These are phyloP conservation scores for Penicillium angulare DNA, from an alignment of 495 filamentous ascomycete species.

Conservation along the genomic window DNA sequence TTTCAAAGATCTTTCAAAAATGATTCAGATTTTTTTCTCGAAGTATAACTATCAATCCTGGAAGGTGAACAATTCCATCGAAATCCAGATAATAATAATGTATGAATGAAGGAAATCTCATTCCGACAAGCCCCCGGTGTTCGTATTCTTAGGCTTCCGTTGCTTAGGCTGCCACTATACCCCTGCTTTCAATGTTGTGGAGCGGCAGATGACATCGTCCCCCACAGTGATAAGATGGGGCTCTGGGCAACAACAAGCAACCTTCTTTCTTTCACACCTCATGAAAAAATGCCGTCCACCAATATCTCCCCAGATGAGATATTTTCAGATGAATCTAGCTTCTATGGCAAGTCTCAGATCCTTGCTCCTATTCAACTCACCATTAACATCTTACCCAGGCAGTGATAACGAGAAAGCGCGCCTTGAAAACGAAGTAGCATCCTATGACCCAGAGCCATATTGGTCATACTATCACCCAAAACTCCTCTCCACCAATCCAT, in stretches of 20 bases:
- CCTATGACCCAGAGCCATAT: constrained; percentile 48
- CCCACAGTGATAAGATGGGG: background rate
- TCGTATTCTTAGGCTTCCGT: too few species aligned
- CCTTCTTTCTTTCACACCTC: background rate
- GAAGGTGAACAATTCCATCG: too few species aligned
- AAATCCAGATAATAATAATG: too few species aligned
- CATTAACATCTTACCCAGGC: constrained; percentile 40
- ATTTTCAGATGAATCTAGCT: constrained; percentile 69
- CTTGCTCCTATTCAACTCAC: background rate
- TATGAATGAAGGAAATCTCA: too few species aligned
- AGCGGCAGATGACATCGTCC: constrained; percentile 9
- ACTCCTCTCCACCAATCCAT: constrained; percentile 32
- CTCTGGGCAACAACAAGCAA: background rate
- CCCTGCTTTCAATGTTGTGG: too few species aligned
- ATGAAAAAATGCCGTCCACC: background rate
- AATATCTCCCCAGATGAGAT: constrained; percentile 1
- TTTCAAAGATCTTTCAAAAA: too few species aligned
- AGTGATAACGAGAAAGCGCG: constrained; percentile 44
- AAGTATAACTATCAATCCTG: too few species aligned
- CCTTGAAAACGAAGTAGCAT: constrained; percentile 31
- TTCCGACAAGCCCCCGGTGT: too few species aligned
- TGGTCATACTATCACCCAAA: constrained; percentile 38
- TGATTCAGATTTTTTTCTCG: too few species aligned
- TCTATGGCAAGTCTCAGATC: constrained; percentile 54
- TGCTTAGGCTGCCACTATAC: too few species aligned